Percentiles rank a stretch among this genome's conserved stretches.
Conservation (phyloP, 441 rosid genomes). For the Gossypium schwendimanii region DNA sequence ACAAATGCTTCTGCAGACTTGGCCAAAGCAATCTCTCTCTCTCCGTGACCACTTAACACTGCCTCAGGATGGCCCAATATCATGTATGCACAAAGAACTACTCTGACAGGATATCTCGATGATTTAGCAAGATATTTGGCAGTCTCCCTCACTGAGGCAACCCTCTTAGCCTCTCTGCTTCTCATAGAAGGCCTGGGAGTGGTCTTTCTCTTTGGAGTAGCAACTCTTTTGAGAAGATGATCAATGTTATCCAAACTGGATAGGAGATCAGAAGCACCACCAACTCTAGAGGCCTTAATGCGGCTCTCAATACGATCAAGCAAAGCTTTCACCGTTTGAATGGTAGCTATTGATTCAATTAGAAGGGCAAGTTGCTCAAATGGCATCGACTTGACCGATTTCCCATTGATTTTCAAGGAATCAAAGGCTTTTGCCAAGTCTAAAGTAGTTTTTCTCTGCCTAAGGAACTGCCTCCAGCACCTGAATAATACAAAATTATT, state of each 20-base stretch:
- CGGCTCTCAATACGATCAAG: slow-evolving; percentile 83
- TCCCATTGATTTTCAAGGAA: slow-evolving; percentile 51
- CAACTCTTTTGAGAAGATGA: slow-evolving; percentile 80
- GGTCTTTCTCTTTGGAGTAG: slow-evolving; percentile 58
- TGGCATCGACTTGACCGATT: slow-evolving; percentile 48
- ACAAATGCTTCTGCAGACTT: slow-evolving; percentile 57
- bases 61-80: slow-evolving; percentile 91
- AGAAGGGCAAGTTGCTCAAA: slow-evolving; percentile 79
- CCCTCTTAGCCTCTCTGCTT: slow-evolving; percentile 41
- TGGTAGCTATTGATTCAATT: slow-evolving; percentile 57
- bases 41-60: slow-evolving; percentile 83
- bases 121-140: slow-evolving; percentile 30
- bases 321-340: slow-evolving; percentile 51
- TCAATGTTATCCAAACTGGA: slow-evolving; percentile 58
- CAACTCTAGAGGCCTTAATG: slow-evolving; percentile 39
- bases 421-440: slow-evolving; percentile 64
- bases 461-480: slow-evolving; percentile 80
- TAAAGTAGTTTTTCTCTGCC: slow-evolving; percentile 59
- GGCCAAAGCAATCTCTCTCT: slow-evolving; percentile 65
- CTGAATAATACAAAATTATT: slow-evolving; percentile 29
- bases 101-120: slow-evolving; percentile 77
- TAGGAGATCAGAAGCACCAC: slow-evolving; percentile 21
- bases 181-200: slow-evolving; percentile 34
- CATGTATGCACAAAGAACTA: slow-evolving; percentile 88
- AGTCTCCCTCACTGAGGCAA: slow-evolving; percentile 24